Evolutionary conservation across 176 grass and related monocot genomes (phyloP).

Genomic region (Typha latifolia): DNA sequence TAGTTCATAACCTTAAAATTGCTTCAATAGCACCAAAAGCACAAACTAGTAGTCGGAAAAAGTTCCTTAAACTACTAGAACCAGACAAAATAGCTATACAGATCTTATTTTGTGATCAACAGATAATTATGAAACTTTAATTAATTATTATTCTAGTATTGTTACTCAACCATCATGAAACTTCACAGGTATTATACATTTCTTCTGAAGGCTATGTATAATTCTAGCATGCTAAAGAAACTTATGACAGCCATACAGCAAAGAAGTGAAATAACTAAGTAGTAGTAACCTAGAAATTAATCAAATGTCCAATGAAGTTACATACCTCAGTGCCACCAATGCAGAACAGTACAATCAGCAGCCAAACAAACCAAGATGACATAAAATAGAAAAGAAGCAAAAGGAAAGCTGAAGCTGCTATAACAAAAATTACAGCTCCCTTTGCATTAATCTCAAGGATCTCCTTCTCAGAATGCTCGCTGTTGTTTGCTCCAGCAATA

Average conservation of each 20-base stretch:
- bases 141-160: too few species aligned
- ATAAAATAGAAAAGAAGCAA: constrained; percentile 97
- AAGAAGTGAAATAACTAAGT: constrained; percentile 11
- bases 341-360: constrained; percentile 87
- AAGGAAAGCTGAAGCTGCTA: constrained; percentile 87
- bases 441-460: constrained; percentile 83
- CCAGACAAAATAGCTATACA: too few species aligned
- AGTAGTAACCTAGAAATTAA: constrained; percentile 8
- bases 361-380: constrained; percentile 90
- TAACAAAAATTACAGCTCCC: constrained; percentile 73
- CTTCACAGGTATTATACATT: too few species aligned
- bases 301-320: constrained; percentile 27
- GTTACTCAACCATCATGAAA: too few species aligned
- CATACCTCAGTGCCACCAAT: constrained; percentile 92
- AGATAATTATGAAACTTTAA: too few species aligned
- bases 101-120: too few species aligned
- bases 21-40: background rate
- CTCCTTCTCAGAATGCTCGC: constrained; percentile 68
- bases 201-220: too few species aligned
- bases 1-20: too few species aligned
- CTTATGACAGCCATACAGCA: background rate
- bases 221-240: too few species aligned
- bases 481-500: constrained; percentile 26
- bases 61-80: too few species aligned
- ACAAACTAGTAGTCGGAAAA: background rate